phyloP scores from a whole-genome alignment of 78 protist species.

The Emiliania huxleyi region DNA sequence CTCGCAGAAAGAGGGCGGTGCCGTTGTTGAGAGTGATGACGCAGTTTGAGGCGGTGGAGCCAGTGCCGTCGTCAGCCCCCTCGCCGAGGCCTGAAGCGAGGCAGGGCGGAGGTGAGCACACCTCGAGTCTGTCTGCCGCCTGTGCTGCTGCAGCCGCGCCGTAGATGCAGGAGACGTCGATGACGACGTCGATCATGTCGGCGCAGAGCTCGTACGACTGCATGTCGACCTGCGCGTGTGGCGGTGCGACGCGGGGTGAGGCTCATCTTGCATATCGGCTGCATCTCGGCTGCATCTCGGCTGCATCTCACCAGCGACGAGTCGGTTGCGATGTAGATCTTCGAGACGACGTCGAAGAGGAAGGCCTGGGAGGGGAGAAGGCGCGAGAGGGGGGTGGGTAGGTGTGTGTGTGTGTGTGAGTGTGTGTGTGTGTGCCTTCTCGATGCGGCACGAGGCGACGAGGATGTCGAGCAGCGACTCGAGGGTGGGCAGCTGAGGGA shows the following conservation, averaged over 20 bases:
- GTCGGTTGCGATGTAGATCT: conserved; percentile 95
- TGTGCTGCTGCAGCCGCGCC: conserved; percentile 12
- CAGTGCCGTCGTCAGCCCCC: background rate
- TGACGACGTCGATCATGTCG: conserved; percentile 92
- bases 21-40: background rate
- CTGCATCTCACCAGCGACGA: conserved; percentile 85
- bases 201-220: conserved; percentile 88
- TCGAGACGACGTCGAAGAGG: conserved; percentile 88
- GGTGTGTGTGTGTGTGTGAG: too few relatives aligned
- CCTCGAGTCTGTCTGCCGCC: background rate
- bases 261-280: too few relatives aligned
- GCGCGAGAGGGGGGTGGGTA: too few relatives aligned
- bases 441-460: conserved; percentile 81
- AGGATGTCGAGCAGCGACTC: conserved; percentile 86
- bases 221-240: too few relatives aligned
- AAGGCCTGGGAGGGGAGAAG: too few relatives aligned
- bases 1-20: conserved; percentile 50
- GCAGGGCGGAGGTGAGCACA: too few relatives aligned
- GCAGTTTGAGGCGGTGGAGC: background rate
- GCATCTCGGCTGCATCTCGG: too few relatives aligned
- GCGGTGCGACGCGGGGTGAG: too few relatives aligned
- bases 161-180: conserved; percentile 90
- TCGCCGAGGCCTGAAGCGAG: conserved; percentile 50
- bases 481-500: conserved; percentile 89
- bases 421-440: too few relatives aligned